Percentiles rank a stretch among this genome's conserved stretches.
These are phyloP conservation scores for Melastoma candidum DNA, from an alignment of 441 rosid species.

Conservation along the genomic window DNA sequence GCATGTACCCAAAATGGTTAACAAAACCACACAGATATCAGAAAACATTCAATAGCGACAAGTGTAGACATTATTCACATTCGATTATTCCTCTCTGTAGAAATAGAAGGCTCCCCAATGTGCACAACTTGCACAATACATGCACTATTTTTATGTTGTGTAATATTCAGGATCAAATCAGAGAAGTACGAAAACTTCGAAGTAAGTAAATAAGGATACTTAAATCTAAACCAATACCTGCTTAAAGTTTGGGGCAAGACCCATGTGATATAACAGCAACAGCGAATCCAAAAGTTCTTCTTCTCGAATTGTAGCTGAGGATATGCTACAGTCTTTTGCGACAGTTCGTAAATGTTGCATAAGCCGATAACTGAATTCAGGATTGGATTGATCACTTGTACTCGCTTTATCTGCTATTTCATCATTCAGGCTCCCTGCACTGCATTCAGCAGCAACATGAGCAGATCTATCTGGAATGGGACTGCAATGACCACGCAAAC, in stretches of 20 bases:
- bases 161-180: background rate
- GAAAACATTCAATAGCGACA: too few species aligned
- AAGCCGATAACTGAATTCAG: slow-evolving; percentile 73
- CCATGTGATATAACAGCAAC: slow-evolving; percentile 73
- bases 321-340: slow-evolving; percentile 43
- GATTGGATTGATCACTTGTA: slow-evolving; percentile 77
- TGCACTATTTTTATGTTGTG: too few species aligned
- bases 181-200: background rate
- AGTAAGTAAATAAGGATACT: background rate
- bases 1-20: too few species aligned
- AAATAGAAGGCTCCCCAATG: too few species aligned
- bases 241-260: slow-evolving; percentile 91
- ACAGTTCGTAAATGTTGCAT: slow-evolving; percentile 44
- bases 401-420: slow-evolving; percentile 91
- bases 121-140: too few species aligned
- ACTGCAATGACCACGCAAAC: slow-evolving; percentile 52
- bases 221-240: slow-evolving; percentile 39
- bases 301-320: slow-evolving; percentile 69
- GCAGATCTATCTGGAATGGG: slow-evolving; percentile 76
- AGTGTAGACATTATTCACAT: too few species aligned
- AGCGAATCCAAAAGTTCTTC: slow-evolving; percentile 90
- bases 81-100: too few species aligned
- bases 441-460: slow-evolving; percentile 82
- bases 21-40: too few species aligned
- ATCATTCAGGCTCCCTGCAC: slow-evolving; percentile 67